A percentile compares a stretch with the other conserved stretches of the same genome.
phyloP scores from a whole-genome alignment of 2,329 filamentous ascomycete genomes.

The Blastomyces parvus region DNA sequence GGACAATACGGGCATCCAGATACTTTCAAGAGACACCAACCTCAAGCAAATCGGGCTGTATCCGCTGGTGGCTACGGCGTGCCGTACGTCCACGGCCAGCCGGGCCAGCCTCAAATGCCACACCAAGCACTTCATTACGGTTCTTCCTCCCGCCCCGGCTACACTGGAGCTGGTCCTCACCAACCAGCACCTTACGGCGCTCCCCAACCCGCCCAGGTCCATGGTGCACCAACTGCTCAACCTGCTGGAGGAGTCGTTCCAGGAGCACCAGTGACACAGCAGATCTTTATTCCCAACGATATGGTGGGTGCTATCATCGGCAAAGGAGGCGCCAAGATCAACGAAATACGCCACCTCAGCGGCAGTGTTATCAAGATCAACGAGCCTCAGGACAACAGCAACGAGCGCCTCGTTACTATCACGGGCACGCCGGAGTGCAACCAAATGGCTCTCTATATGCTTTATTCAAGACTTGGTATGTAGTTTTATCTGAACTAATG shows the following conservation, averaged over 20 bases:
- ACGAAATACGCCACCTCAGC: constrained; percentile 93
- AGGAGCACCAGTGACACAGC: constrained; percentile 83
- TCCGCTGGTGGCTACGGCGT: constrained; percentile 56
- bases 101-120: constrained; percentile 43
- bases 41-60: constrained; percentile 65
- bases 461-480: constrained; percentile 91
- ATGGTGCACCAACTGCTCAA: constrained; percentile 57
- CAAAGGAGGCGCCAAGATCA: constrained; percentile 98
- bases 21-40: constrained; percentile 66
- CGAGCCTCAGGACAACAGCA: constrained; percentile 97
- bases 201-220: constrained; percentile 50
- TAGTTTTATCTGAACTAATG: constrained; percentile 14
- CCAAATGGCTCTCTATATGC: constrained; percentile 99
- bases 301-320: constrained; percentile 99
- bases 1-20: constrained; percentile 90
- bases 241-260: constrained; percentile 66
- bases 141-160: constrained; percentile 61
- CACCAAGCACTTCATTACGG: constrained; percentile 72
- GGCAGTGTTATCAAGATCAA: constrained; percentile 99
- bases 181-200: constrained; percentile 60
- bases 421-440: constrained; percentile 98
- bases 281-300: constrained; percentile 98
- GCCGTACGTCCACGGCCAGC: constrained; percentile 60
- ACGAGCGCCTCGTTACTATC: constrained; percentile 93
- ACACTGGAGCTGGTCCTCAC: constrained; percentile 69